Evolutionary conservation across 495 filamentous ascomycete species (phyloP).

Genomic region (Chaetomidium leptoderma): DNA sequence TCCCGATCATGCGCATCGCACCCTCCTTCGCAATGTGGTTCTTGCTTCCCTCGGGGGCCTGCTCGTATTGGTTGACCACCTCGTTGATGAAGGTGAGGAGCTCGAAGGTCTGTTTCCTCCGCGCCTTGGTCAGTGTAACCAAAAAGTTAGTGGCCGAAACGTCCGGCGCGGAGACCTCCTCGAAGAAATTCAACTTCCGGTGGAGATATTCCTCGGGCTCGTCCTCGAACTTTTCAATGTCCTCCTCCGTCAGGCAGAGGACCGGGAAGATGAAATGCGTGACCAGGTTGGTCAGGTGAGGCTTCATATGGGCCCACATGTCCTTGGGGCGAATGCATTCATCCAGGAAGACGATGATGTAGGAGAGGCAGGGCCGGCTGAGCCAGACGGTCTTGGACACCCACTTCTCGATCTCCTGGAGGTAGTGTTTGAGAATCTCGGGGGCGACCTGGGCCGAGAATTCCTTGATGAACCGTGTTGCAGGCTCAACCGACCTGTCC

Average conservation of each 20-base stretch:
- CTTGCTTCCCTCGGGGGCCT: constrained; percentile 78
- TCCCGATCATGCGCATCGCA: constrained; percentile 95
- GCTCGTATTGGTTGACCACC: constrained; percentile 82
- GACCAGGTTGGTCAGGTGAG: constrained; percentile 85
- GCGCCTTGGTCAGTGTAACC: constrained; percentile 86
- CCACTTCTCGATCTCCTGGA: constrained; percentile 93
- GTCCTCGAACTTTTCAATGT: constrained; percentile 87
- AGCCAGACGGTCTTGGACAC: constrained; percentile 92
- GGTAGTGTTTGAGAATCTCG: constrained; percentile 88
- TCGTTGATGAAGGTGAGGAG: constrained; percentile 90
- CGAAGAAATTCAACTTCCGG: constrained; percentile 94
- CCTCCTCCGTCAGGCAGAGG: constrained; percentile 86
- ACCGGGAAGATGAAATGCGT: constrained; percentile 93
- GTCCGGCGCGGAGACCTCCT: constrained; percentile 93
- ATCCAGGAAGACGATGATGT: constrained; percentile 88
- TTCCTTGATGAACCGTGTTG: constrained; percentile 78
- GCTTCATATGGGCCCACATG: constrained; percentile 92
- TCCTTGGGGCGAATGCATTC: constrained; percentile 96
- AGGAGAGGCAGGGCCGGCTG: constrained; percentile 85
- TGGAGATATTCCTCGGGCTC: constrained; percentile 96
- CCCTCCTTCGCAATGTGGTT: constrained; percentile 93
- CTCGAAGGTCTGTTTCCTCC: constrained; percentile 92
- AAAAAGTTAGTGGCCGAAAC: constrained; percentile 96
- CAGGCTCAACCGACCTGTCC: constrained; percentile 58
- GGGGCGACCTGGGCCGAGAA: constrained; percentile 91